Percentiles rank a stretch among this genome's conserved stretches.
These are phyloP conservation scores for Erodium maritimum DNA, from an alignment of 345 rosid genomes.

Conservation along the genomic window DNA sequence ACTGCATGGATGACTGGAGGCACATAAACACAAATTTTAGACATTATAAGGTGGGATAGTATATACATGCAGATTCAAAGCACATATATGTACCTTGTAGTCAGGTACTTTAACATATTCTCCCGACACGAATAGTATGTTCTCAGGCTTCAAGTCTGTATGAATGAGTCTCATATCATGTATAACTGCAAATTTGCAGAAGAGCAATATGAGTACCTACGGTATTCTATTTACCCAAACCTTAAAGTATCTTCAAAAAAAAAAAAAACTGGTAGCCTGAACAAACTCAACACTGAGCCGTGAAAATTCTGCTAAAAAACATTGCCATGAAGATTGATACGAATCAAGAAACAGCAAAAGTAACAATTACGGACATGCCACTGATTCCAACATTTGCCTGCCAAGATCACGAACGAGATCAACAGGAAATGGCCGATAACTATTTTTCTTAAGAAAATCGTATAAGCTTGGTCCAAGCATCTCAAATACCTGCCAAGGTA, in stretches of 20 bases:
- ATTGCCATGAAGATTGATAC: slow-evolving; percentile 3
- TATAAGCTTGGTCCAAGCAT: slow-evolving; percentile 78
- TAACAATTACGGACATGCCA: slow-evolving; percentile 49
- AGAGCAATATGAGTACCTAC: background rate
- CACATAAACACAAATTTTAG: slow-evolving; percentile 3
- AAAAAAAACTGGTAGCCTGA: background rate
- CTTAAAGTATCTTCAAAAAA: too few species aligned
- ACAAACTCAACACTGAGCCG: background rate
- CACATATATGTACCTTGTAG: slow-evolving; percentile 35
- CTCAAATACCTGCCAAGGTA: slow-evolving; percentile 60
- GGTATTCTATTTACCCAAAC: too few species aligned
- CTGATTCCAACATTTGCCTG: slow-evolving; percentile 66
- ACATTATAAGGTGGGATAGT: background rate
- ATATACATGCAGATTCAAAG: background rate
- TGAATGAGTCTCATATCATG: slow-evolving; percentile 58
- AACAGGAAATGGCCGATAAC: slow-evolving; percentile 54
- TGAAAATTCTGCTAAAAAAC: slow-evolving; percentile 5
- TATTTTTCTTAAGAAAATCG: slow-evolving; percentile 62
- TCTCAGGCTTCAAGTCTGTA: slow-evolving; percentile 65
- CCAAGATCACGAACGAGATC: slow-evolving; percentile 71
- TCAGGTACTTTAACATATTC: slow-evolving; percentile 54
- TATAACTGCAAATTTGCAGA: slow-evolving; percentile 32
- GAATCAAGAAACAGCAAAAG: slow-evolving; percentile 16
- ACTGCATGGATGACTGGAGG: slow-evolving; percentile 17
- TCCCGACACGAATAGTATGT: slow-evolving; percentile 45